Percentiles rank a stretch among this genome's conserved stretches.
phyloP scores from a whole-genome alignment of 2,329 filamentous ascomycete species.

The Thermochaetoides dissita region DNA sequence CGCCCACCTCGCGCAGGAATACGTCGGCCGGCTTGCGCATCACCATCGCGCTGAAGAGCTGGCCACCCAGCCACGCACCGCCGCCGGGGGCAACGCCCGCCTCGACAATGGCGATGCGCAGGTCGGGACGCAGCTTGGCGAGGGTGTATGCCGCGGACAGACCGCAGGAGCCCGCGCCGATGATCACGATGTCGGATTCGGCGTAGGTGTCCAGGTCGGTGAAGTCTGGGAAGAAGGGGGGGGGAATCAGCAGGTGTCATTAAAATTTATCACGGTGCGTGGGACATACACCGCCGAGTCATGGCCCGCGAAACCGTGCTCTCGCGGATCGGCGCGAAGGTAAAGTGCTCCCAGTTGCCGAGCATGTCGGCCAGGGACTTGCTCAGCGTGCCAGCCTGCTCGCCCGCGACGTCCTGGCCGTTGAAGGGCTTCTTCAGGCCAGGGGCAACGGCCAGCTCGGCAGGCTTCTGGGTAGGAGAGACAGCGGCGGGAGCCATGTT shows the following conservation, averaged over 20 bases:
- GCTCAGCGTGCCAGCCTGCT: conserved; percentile 25
- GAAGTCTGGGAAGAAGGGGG: conserved; percentile 40
- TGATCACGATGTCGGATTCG: conserved; percentile 86
- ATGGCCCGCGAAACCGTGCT: conserved; percentile 85
- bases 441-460: conserved; percentile 35
- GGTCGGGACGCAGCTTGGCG: conserved; percentile 68
- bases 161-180: conserved; percentile 81
- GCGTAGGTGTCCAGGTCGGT: conserved; percentile 75
- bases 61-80: conserved; percentile 83
- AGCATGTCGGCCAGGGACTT: conserved; percentile 51
- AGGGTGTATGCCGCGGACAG: conserved; percentile 74
- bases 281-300: conserved; percentile 57
- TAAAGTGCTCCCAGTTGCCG: conserved; percentile 68
- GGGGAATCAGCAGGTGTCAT: too few species aligned
- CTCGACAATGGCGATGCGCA: conserved; percentile 85
- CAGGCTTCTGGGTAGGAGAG: conserved; percentile 34
- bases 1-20: conserved; percentile 68
- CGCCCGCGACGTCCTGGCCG: conserved; percentile 19
- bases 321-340: conserved; percentile 78
- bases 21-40: conserved; percentile 85
- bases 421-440: conserved; percentile 28
- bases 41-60: conserved; percentile 90
- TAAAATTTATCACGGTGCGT: too few species aligned
- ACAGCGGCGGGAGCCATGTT: conserved; percentile 66
- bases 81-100: conserved; percentile 76